A percentile compares a stretch with the other conserved stretches of the same genome.
Evolutionary conservation across 257 asterid genomes (phyloP).

Genomic region (Capsicum rhomboideum): DNA sequence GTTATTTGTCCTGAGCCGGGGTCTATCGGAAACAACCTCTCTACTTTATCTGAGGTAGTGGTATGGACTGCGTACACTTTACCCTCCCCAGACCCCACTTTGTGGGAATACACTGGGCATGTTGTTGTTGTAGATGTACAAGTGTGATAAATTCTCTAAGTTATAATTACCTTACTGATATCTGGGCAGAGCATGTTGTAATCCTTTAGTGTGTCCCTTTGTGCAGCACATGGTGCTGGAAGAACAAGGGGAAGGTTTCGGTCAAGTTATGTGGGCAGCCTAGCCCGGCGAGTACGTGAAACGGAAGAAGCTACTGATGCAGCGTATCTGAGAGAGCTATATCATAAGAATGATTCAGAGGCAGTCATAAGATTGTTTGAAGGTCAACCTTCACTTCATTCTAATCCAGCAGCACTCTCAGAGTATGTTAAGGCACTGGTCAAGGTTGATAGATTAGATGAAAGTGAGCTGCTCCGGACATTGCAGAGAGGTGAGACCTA

Average conservation of each 20-base stretch:
- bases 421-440: conserved; percentile 86
- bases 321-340: conserved; percentile 73
- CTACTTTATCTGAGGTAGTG: too few relatives aligned
- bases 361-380: conserved; percentile 76
- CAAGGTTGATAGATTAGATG: conserved; percentile 79
- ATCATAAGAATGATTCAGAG: conserved; percentile 64
- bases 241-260: conserved; percentile 24
- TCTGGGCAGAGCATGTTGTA: neutral
- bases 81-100: too few relatives aligned
- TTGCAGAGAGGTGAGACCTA: conserved; percentile 63
- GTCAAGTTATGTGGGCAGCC: conserved; percentile 64
- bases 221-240: conserved; percentile 34
- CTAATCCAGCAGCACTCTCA: conserved; percentile 70
- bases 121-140: neutral
- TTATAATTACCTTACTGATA: neutral
- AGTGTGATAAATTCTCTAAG: neutral
- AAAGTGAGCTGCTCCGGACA: conserved; percentile 67
- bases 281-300: conserved; percentile 61
- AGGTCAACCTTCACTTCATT: conserved; percentile 66
- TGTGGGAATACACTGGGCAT: too few relatives aligned
- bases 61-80: too few relatives aligned
- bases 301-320: conserved; percentile 52
- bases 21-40: too few relatives aligned
- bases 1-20: too few relatives aligned
- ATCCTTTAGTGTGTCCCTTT: neutral